Conservation (phyloP, 352 stramenopile species). For the Globisporangium paddicum region DNA sequence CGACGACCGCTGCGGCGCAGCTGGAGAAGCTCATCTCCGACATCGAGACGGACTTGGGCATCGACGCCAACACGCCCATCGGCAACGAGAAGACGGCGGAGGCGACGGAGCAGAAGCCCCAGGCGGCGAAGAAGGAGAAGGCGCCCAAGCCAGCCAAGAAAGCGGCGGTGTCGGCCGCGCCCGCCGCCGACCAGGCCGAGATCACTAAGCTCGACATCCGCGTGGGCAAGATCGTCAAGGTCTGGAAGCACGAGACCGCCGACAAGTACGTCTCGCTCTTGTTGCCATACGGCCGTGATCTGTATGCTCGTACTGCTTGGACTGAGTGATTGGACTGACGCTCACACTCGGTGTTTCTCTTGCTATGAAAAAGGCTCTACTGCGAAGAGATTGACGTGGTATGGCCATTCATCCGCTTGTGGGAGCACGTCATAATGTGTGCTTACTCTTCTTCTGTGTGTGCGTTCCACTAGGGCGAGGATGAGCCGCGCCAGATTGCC, state of each 20-base stretch:
- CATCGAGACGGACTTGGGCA: slow-evolving; percentile 70
- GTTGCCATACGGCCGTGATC: not conserved
- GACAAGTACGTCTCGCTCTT: slow-evolving; percentile 56
- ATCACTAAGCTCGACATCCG: slow-evolving; percentile 92
- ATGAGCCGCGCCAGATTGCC: slow-evolving; percentile 80
- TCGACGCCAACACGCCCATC: slow-evolving; percentile 60
- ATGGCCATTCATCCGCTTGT: slow-evolving; percentile 2
- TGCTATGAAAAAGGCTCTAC: slow-evolving; percentile 85
- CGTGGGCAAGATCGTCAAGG: slow-evolving; percentile 89
- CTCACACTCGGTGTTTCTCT: not conserved
- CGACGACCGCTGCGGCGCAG: slow-evolving; percentile 46
- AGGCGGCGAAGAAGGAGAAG: slow-evolving; percentile 30
- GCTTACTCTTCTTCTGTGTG: not conserved
- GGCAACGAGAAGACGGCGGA: slow-evolving; percentile 1
- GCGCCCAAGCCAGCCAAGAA: slow-evolving; percentile 33
- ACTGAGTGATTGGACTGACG: not conserved
- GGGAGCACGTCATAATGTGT: not conserved
- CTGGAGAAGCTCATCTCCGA: slow-evolving; percentile 62
- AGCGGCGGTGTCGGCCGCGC: slow-evolving; percentile 34
- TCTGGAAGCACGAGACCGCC: slow-evolving; percentile 89
- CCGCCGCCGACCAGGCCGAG: slow-evolving; percentile 60
- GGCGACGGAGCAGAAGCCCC: slow-evolving; percentile 22
- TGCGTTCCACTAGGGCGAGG: slow-evolving; percentile 45
- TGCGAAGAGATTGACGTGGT: slow-evolving; percentile 91
- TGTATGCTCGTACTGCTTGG: not conserved